Evolutionary conservation across 768 basidiomycete genomes (phyloP), one percentile per base, ranked within the genome.

Genomic region (Amanita molliuscula): DNA sequence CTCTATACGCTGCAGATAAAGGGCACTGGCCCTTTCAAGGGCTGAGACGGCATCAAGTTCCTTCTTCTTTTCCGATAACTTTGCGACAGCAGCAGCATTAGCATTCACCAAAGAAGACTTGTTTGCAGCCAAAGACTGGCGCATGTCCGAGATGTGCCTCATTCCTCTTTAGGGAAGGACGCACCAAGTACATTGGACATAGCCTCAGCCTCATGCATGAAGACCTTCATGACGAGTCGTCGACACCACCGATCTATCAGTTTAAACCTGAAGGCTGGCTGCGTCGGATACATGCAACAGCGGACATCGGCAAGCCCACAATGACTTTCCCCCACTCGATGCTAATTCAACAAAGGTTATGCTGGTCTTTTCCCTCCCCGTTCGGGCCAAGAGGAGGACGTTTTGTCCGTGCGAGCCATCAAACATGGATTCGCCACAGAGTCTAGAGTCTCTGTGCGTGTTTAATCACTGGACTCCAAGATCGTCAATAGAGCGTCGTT

Each of bases 11-110:
- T 80, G 76, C 2, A 84, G 70, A 59, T 82, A 85, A 29, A 80
- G 62, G 5, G 75, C 63, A 48, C 78, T 82, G 0, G 82, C 78
- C 48, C 72, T 70, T 59, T 88, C 83, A 4, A 89, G 69, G 1
- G 86, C 86, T 18, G 77, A 73, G 21, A 88, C 82, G 0, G 83
- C 84, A 48, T 88, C 85, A 49, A 71, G 78, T 61, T 89, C 87
- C 59, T 86, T 88, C 69, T 86, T 88, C 69, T 88, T 88, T 59
- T 89, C 86, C 2, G 72, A 48, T 38, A 86, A 72, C 55, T 81
- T 82, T 15, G 77, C 70, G 1, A 67, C 52, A 1, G 79, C 73
- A 0, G 76, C 77, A 6, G 65, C 63, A 31, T 73, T 67, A 6
- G 68, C 59, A 51, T 65, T 61, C 33, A 67, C 53, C 8, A 61